A percentile compares a stretch with the other conserved stretches of the same genome.
Conservation (phyloP, 805 yeast genomes). For the Spathaspora sp. region DNA sequence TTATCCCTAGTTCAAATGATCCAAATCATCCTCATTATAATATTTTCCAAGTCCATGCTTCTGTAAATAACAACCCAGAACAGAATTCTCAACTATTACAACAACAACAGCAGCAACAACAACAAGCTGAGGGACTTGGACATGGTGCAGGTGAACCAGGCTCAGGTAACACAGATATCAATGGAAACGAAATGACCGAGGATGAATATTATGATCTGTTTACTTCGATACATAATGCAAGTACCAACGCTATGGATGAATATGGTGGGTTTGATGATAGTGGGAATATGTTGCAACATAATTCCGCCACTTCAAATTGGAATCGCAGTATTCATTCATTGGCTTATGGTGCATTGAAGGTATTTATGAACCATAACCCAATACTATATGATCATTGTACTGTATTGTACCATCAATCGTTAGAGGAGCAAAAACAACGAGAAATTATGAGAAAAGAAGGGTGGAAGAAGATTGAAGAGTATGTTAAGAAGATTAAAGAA, state of each 20-base stretch:
- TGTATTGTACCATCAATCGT: slow-evolving; percentile 74
- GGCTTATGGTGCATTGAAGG: slow-evolving; percentile 86
- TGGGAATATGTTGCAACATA: slow-evolving; percentile 36
- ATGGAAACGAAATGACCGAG: slow-evolving; percentile 35
- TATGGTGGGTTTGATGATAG: slow-evolving; percentile 28
- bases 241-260: slow-evolving; percentile 9
- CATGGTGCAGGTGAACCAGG: neutral
- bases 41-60: slow-evolving; percentile 12
- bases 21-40: slow-evolving; percentile 21
- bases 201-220: slow-evolving; percentile 44
- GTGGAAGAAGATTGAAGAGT: slow-evolving; percentile 67
- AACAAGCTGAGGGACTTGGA: slow-evolving; percentile 4
- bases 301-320: slow-evolving; percentile 68
- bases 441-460: slow-evolving; percentile 60
- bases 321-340: slow-evolving; percentile 88
- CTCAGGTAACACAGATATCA: slow-evolving; percentile 12
- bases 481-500: slow-evolving; percentile 37
- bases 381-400: slow-evolving; percentile 89
- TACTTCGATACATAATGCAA: slow-evolving; percentile 23
- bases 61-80: slow-evolving; percentile 7
- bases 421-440: slow-evolving; percentile 67
- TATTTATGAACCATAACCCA: slow-evolving; percentile 90
- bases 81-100: slow-evolving; percentile 6
- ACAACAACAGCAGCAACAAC: slow-evolving; percentile 10
- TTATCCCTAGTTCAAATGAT: slow-evolving; percentile 21